phyloP scores from a whole-genome alignment of 139 green algal species.

The Chlorella ohadii region DNA sequence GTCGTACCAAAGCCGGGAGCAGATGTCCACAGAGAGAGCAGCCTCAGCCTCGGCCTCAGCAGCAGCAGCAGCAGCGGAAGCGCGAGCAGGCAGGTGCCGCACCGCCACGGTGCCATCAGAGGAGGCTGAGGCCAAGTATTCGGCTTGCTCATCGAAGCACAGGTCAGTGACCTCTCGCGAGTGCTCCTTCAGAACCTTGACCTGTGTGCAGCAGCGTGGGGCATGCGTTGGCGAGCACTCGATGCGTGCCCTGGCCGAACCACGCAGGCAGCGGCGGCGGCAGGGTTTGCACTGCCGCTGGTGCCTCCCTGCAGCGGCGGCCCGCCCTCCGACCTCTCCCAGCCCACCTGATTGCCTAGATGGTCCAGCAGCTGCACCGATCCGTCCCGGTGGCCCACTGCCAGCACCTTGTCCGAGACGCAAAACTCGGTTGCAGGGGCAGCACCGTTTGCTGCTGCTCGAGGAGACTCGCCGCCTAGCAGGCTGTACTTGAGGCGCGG shows the following conservation, averaged over 20 bases:
- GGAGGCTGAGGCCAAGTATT: constrained; percentile 85
- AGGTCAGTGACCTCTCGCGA: constrained; percentile 74
- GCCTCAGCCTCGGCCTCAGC: too few relatives aligned
- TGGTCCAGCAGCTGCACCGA: constrained; percentile 89
- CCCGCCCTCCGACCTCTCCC: neutral
- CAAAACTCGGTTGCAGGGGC: constrained; percentile 62
- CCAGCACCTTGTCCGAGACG: constrained; percentile 90
- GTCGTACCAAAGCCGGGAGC: too few relatives aligned
- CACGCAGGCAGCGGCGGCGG: neutral
- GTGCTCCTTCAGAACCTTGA: constrained; percentile 71
- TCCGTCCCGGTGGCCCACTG: constrained; percentile 80
- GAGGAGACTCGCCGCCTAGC: constrained; percentile 60
- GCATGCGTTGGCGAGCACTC: too few relatives aligned
- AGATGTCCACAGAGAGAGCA: too few relatives aligned
- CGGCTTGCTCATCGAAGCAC: constrained; percentile 79
- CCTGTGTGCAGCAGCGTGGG: constrained; percentile 45
- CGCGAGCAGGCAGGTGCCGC: neutral
- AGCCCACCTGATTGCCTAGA: constrained; percentile 80
- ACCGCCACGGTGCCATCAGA: constrained; percentile 84
- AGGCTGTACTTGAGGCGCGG: constrained; percentile 82
- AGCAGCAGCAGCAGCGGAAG: neutral
- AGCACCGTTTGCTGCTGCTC: constrained; percentile 46
- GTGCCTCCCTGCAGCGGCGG: neutral
- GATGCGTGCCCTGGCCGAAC: too few relatives aligned
- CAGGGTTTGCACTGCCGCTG: neutral